phyloP scores from a whole-genome alignment of 73 alveolate genomes.

The Paramecium biaurelia region DNA sequence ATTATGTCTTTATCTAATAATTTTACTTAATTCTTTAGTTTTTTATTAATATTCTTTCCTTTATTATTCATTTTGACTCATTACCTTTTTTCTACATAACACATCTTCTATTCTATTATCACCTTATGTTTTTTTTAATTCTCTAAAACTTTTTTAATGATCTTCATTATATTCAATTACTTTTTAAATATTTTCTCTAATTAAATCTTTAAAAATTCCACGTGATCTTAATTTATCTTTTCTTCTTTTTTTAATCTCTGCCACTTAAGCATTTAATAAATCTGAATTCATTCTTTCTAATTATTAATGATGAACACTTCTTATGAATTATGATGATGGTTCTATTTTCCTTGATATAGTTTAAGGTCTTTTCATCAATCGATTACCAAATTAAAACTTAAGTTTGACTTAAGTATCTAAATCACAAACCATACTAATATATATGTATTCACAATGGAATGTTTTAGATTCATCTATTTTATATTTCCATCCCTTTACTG shows the following conservation, averaged over 20 bases:
- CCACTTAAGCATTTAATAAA: neutral
- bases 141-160: neutral
- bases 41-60: neutral
- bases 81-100: neutral
- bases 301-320: neutral
- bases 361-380: neutral
- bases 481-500: slow-evolving; percentile 52
- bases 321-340: neutral
- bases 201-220: neutral
- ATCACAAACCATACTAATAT: slow-evolving; percentile 22
- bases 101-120: slow-evolving; percentile 41
- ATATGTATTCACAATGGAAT: neutral
- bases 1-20: neutral
- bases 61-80: neutral
- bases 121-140: neutral
- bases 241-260: slow-evolving; percentile 49
- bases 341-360: neutral
- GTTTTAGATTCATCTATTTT: slow-evolving; percentile 5
- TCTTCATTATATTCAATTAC: slow-evolving; percentile 9
- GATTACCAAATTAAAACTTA: slow-evolving; percentile 7
- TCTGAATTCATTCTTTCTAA: slow-evolving; percentile 19
- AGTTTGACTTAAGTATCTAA: neutral
- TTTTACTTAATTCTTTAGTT: neutral
- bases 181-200: slow-evolving; percentile 1
- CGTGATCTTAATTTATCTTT: neutral